These are phyloP conservation scores for Protomyces gravidus DNA, from an alignment of 1,139 yeast genomes.

Conservation along the genomic window DNA sequence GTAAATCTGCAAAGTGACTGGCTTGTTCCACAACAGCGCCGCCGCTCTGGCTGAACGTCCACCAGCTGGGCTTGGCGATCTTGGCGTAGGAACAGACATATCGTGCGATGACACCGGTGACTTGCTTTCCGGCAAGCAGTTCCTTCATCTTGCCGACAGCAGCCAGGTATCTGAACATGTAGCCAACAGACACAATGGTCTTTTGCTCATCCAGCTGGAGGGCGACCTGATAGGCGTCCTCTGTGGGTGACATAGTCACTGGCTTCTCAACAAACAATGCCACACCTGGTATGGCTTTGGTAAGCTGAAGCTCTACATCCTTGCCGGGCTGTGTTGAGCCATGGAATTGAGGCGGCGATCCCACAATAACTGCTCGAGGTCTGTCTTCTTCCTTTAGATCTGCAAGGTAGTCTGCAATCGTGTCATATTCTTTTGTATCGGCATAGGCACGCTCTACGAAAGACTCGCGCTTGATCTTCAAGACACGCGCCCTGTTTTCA, in stretches of 20 bases:
- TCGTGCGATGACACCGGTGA: conserved; percentile 33
- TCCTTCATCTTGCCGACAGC: conserved; percentile 35
- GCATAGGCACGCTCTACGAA: conserved; percentile 31
- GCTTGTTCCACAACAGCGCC: conserved; percentile 36
- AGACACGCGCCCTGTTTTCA: conserved; percentile 30
- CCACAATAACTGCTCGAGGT: conserved; percentile 34
- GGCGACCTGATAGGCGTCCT: conserved; percentile 33
- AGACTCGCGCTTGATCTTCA: conserved; percentile 31
- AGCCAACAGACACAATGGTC: conserved; percentile 34
- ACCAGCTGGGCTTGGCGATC: conserved; percentile 34
- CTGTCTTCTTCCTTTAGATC: conserved; percentile 27
- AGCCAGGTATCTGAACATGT: conserved; percentile 36
- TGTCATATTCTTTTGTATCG: conserved; percentile 30
- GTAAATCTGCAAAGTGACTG: conserved; percentile 36
- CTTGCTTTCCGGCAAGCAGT: conserved; percentile 34
- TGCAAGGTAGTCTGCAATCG: conserved; percentile 31
- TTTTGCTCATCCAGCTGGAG: conserved; percentile 22
- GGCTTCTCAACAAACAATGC: conserved; percentile 35
- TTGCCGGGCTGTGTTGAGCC: conserved; percentile 34
- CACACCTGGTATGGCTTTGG: conserved; percentile 31
- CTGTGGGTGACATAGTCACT: conserved; percentile 34
- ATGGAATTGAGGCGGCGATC: conserved; percentile 35
- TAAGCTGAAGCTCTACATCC: conserved; percentile 33
- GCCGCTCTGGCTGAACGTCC: conserved; percentile 35
- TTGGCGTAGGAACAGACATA: conserved; percentile 35